Percentiles rank a stretch among this genome's conserved stretches.
Conservation (phyloP, 2,329 filamentous ascomycete species). For the Raffaelea ambrosiae region DNA sequence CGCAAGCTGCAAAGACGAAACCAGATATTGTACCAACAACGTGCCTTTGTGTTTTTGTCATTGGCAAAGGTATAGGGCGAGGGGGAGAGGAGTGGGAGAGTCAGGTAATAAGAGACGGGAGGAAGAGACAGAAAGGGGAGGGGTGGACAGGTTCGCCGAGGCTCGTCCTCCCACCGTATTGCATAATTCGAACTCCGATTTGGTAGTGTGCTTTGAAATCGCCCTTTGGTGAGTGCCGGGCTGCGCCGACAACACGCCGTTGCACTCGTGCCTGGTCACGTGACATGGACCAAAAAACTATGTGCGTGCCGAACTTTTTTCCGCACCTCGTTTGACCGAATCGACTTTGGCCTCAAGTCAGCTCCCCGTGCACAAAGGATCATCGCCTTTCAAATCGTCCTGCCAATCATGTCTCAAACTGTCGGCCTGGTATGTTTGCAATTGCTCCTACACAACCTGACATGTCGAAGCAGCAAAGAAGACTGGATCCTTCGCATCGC, state of each 20-base stretch:
- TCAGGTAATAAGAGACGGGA: no score
- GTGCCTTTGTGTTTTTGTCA: slow-evolving; percentile 2
- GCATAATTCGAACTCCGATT: not conserved
- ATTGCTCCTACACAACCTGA: not conserved
- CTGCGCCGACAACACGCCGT: not conserved
- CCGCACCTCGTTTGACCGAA: not conserved
- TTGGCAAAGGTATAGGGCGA: not conserved
- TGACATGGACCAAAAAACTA: no score
- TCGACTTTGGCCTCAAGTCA: no score
- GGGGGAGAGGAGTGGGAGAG: no score
- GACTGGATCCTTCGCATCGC: no score
- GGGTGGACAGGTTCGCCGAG: no score
- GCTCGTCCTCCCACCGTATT: no score
- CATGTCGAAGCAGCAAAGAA: no score
- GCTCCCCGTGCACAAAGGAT: no score
- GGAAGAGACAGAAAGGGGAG: no score
- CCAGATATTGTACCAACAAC: slow-evolving; percentile 2
- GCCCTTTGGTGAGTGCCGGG: not conserved
- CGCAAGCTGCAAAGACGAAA: slow-evolving; percentile 3
- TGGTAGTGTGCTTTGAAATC: slow-evolving; percentile 12
- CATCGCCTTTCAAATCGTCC: not conserved
- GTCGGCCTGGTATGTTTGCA: slow-evolving; percentile 57
- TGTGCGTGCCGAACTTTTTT: not conserved
- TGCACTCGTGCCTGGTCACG: no score
- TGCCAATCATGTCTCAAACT: slow-evolving; percentile 61